These are phyloP conservation scores for Rutidosis leptorrhynchoides DNA, from an alignment of 129 eudicot species.

Conservation along the genomic window DNA sequence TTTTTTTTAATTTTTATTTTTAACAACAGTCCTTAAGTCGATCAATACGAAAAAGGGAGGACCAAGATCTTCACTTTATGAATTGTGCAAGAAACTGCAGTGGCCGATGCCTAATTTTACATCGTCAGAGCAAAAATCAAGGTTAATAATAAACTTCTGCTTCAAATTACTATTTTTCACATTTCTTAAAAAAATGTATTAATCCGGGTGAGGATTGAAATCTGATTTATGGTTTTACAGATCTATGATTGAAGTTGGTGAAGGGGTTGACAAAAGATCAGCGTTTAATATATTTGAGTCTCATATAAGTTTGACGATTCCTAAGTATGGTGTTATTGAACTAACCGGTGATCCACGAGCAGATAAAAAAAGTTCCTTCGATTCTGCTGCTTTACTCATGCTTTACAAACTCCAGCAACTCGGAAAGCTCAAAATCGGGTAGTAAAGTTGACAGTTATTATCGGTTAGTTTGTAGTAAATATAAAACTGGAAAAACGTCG, in stretches of 20 bases:
- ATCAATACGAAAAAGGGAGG: constrained; percentile 79
- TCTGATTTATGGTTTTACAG: constrained; percentile 33
- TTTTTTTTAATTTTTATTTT: not conserved
- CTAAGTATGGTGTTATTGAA: constrained; percentile 50
- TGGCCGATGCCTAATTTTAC: constrained; percentile 83
- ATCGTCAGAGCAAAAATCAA: constrained; percentile 55
- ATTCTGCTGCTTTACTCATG: constrained; percentile 75
- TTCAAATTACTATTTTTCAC: not conserved
- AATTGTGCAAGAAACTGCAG: constrained; percentile 68
- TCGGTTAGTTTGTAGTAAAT: not conserved
- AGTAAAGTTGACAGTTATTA: not conserved
- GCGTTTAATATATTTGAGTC: constrained; percentile 55
- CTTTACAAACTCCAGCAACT: constrained; percentile 55
- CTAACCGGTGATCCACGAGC: constrained; percentile 57
- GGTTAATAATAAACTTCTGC: constrained; percentile 32
- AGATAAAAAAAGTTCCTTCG: constrained; percentile 78
- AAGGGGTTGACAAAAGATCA: constrained; percentile 47
- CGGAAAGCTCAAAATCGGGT: constrained; percentile 44
- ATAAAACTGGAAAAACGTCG: not conserved
- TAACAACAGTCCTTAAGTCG: constrained; percentile 52
- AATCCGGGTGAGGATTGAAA: not conserved
- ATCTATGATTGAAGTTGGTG: constrained; percentile 48
- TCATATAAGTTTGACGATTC: constrained; percentile 56
- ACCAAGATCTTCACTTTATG: constrained; percentile 69
- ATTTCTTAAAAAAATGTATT: not conserved